Conservation (phyloP, 1,139 yeast species). For the Taphrina communis region DNA sequence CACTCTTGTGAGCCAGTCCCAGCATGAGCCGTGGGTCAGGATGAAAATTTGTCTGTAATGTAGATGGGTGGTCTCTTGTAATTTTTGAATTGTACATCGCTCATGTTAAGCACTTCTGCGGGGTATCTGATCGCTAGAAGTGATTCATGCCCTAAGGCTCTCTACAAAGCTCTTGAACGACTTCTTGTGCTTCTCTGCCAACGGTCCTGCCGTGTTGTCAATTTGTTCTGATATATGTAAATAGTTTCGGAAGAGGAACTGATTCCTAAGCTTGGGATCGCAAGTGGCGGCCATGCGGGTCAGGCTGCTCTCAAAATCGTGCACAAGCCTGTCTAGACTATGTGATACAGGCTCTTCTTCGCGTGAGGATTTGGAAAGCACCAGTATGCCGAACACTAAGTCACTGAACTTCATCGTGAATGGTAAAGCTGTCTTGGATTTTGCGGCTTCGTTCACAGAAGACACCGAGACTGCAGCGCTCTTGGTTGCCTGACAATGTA, state of each 20-base stretch:
- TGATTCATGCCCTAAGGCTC: constrained; percentile 4
- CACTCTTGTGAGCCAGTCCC: constrained; percentile 14
- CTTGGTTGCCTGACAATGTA: constrained; percentile 55
- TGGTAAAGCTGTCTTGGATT: constrained; percentile 58
- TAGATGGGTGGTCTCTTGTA: constrained; percentile 10
- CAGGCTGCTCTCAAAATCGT: constrained; percentile 77
- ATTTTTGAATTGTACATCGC: constrained; percentile 6
- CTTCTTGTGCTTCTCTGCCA: constrained; percentile 38
- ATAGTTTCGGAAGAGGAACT: constrained; percentile 79
- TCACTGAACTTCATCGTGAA: constrained; percentile 82
- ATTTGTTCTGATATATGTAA: constrained; percentile 42
- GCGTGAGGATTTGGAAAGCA: constrained; percentile 54
- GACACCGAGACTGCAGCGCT: constrained; percentile 28
- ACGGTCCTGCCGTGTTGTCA: constrained; percentile 23
- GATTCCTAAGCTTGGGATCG: constrained; percentile 63
- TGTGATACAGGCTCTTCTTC: constrained; percentile 71
- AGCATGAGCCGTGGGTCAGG: no score
- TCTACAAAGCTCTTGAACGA: constrained; percentile 26
- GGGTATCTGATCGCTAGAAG: background rate
- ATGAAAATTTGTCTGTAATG: background rate
- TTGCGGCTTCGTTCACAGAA: constrained; percentile 46
- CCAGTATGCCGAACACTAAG: constrained; percentile 72
- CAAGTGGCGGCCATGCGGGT: constrained; percentile 61
- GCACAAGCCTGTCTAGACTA: constrained; percentile 70
- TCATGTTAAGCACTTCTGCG: background rate